phyloP scores from a whole-genome alignment of 2,329 filamentous ascomycete genomes.

The Cadophora malorum region DNA sequence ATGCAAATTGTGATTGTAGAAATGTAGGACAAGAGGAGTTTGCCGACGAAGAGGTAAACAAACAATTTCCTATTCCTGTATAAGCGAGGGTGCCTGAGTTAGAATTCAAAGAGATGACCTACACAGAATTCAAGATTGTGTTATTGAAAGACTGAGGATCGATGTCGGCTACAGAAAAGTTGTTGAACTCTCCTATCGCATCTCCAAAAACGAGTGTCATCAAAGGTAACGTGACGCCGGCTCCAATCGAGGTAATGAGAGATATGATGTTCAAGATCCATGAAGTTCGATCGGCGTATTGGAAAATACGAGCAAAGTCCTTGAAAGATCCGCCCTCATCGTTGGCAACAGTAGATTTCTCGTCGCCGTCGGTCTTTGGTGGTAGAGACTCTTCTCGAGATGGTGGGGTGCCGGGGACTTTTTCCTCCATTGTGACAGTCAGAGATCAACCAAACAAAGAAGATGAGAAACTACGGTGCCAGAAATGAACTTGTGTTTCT shows the following conservation, averaged over 20 bases:
- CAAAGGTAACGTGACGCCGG: constrained; percentile 53
- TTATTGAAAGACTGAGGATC: constrained; percentile 45
- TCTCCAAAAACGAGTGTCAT: constrained; percentile 56
- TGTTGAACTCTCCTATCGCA: constrained; percentile 37
- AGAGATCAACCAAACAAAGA: background rate
- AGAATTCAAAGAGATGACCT: background rate
- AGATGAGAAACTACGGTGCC: no score
- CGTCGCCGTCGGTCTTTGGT: background rate
- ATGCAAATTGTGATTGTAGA: constrained; percentile 49
- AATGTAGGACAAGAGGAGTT: constrained; percentile 55
- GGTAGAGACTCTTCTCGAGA: constrained; percentile 2
- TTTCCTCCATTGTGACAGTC: constrained; percentile 5
- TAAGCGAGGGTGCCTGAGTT: background rate
- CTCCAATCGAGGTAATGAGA: constrained; percentile 37
- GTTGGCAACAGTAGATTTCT: background rate
- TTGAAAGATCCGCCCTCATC: constrained; percentile 22
- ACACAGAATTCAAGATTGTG: constrained; percentile 19
- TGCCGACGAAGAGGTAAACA: constrained; percentile 60
- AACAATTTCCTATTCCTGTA: constrained; percentile 44
- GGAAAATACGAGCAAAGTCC: constrained; percentile 24
- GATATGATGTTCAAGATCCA: constrained; percentile 27
- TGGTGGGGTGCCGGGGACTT: background rate
- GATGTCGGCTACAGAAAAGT: constrained; percentile 34
- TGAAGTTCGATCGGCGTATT: constrained; percentile 25
- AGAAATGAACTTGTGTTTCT: background rate